Conservation (phyloP, 371 early-diverging fungal genomes). For the Mortierella sp. region DNA sequence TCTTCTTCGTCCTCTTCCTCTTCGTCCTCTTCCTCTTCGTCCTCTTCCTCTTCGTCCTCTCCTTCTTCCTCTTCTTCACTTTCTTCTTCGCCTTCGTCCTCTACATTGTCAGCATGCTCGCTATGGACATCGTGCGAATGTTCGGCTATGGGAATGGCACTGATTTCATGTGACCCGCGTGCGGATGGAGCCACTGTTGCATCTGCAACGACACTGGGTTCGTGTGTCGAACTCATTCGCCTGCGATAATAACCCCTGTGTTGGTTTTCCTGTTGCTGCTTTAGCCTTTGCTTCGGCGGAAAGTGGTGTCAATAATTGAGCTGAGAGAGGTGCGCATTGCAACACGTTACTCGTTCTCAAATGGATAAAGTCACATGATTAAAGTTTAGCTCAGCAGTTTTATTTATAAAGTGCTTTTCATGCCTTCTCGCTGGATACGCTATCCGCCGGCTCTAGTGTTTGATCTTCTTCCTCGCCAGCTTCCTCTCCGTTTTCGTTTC, state of each 20-base stretch:
- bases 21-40: constrained; percentile 34
- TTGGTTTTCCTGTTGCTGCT: neutral
- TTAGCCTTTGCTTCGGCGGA: neutral
- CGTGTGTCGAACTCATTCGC: constrained; percentile 37
- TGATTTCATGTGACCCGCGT: constrained; percentile 4
- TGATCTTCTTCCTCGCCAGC: neutral
- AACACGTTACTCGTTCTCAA: neutral
- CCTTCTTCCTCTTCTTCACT: constrained; percentile 38
- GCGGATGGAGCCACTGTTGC: constrained; percentile 11
- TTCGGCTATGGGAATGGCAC: constrained; percentile 13
- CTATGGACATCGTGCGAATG: constrained; percentile 21
- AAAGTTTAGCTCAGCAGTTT: neutral
- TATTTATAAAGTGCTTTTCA: neutral
- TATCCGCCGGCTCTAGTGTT: neutral
- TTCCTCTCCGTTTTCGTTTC: neutral
- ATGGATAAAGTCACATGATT: constrained; percentile 12
- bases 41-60: constrained; percentile 41
- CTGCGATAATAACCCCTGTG: neutral
- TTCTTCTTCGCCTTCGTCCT: constrained; percentile 13
- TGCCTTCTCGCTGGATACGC: neutral
- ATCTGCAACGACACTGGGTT: constrained; percentile 18
- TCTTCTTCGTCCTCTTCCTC: constrained; percentile 58
- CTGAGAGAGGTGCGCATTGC: neutral
- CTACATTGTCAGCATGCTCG: constrained; percentile 13
- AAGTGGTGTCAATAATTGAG: neutral